phyloP scores from a whole-genome alignment of 1,284 basidiomycete genomes.

The Rhizopogon parksii region DNA sequence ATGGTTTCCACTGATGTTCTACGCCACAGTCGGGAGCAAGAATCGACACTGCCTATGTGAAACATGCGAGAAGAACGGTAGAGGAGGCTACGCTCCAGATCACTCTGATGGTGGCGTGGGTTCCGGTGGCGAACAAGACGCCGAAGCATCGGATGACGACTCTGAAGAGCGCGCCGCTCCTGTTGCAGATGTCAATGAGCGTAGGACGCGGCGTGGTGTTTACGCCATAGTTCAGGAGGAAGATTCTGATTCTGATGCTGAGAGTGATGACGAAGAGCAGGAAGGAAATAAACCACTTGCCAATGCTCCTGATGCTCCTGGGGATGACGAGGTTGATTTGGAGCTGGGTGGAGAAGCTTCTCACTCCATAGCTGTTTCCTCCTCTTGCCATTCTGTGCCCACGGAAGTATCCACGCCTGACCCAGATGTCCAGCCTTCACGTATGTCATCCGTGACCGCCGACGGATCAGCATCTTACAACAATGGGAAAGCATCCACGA shows the following conservation, averaged over 20 bases:
- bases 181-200: conserved; percentile 56
- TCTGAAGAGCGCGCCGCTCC: conserved; percentile 29
- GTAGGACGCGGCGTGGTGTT: conserved; percentile 69
- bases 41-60: conserved; percentile 87
- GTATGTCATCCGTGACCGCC: conserved; percentile 7
- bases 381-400: conserved; percentile 22
- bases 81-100: conserved; percentile 68
- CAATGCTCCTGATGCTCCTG: conserved; percentile 38
- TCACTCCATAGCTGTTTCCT: conserved; percentile 16
- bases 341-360: conserved; percentile 42
- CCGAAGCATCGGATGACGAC: conserved; percentile 39
- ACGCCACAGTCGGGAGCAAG: conserved; percentile 64
- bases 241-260: conserved; percentile 46
- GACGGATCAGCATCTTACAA: conserved; percentile 16
- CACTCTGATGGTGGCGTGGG: conserved; percentile 42
- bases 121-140: conserved; percentile 38
- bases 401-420: conserved; percentile 18
- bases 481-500: conserved; percentile 32
- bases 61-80: conserved; percentile 74
- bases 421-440: conserved; percentile 16
- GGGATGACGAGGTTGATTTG: conserved; percentile 43
- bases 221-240: conserved; percentile 61
- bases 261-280: conserved; percentile 42
- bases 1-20: conserved; percentile 14
- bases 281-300: conserved; percentile 39